These are phyloP conservation scores for Kluyveromyces sp. DNA, from an alignment of 1,139 yeast species.

Conservation along the genomic window DNA sequence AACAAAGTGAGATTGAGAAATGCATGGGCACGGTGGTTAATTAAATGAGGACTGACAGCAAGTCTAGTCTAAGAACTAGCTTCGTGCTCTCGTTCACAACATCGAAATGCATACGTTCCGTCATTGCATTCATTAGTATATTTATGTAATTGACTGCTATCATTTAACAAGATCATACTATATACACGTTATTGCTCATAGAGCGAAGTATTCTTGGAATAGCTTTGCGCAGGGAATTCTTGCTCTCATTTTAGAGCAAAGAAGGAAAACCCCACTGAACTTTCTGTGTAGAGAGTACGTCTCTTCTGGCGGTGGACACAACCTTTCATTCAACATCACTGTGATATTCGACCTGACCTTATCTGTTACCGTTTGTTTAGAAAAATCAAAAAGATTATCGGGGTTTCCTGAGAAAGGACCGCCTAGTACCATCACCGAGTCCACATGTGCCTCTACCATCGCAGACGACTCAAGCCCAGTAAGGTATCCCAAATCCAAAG, in stretches of 20 bases:
- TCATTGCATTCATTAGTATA: not conserved
- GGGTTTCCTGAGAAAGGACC: slow-evolving; percentile 71
- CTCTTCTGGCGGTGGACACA: slow-evolving; percentile 97
- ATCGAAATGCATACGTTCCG: not conserved
- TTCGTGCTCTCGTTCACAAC: too few relatives aligned
- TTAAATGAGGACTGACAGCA: not conserved
- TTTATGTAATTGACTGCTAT: not conserved
- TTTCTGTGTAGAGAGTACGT: slow-evolving; percentile 93
- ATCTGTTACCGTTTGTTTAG: slow-evolving; percentile 84
- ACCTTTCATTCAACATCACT: slow-evolving; percentile 82
- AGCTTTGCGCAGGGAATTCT: slow-evolving; percentile 74
- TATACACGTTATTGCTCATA: slow-evolving; percentile 8
- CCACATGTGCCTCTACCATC: slow-evolving; percentile 90
- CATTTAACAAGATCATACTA: not conserved
- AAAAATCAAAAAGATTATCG: slow-evolving; percentile 61
- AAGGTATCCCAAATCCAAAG: slow-evolving; percentile 73
- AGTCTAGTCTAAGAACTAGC: too few relatives aligned
- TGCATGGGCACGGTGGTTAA: slow-evolving; percentile 7
- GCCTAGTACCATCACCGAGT: slow-evolving; percentile 82
- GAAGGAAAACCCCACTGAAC: slow-evolving; percentile 84
- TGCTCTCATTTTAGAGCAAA: slow-evolving; percentile 83
- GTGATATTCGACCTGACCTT: slow-evolving; percentile 82
- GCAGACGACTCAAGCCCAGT: slow-evolving; percentile 84
- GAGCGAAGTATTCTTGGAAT: slow-evolving; percentile 54
- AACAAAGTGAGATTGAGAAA: slow-evolving; percentile 6